A percentile compares a stretch with the other conserved stretches of the same genome.
Conservation (phyloP, 2,329 filamentous ascomycete genomes). For the Aspergillus chevalieri region DNA sequence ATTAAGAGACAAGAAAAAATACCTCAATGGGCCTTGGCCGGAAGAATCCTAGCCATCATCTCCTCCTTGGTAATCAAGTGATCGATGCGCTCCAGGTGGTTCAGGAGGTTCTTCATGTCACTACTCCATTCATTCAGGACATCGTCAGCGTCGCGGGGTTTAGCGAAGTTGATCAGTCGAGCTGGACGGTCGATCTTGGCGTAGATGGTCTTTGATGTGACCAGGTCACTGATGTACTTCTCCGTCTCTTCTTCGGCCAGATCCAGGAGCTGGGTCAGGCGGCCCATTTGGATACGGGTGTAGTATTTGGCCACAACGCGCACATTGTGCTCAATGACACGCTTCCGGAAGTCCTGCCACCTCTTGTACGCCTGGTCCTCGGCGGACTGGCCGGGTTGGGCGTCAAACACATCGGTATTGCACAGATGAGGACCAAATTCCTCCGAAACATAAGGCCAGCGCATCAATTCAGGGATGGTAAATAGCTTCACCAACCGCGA, state of each 20-base stretch:
- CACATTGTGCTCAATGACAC: slow-evolving; percentile 98
- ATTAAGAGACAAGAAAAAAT: not conserved
- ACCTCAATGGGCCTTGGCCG: slow-evolving; percentile 39
- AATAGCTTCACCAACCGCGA: slow-evolving; percentile 87
- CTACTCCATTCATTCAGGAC: slow-evolving; percentile 97
- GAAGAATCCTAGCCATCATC: slow-evolving; percentile 98
- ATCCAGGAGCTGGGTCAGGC: slow-evolving; percentile 84
- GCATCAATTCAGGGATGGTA: slow-evolving; percentile 93
- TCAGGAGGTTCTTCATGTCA: slow-evolving; percentile 91
- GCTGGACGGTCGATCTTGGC: slow-evolving; percentile 96
- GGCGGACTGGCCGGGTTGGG: slow-evolving; percentile 53
- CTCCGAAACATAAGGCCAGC: slow-evolving; percentile 89
- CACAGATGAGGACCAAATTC: slow-evolving; percentile 84
- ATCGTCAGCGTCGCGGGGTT: slow-evolving; percentile 90
- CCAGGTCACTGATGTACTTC: slow-evolving; percentile 96
- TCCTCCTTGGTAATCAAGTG: slow-evolving; percentile 99
- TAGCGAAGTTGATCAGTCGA: slow-evolving; percentile 85
- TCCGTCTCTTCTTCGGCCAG: slow-evolving; percentile 93
- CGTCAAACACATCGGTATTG: slow-evolving; percentile 82
- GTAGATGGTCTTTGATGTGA: slow-evolving; percentile 95
- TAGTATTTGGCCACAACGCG: slow-evolving; percentile 98
- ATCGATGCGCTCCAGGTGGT: slow-evolving; percentile 82
- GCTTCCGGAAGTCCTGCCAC: slow-evolving; percentile 94
- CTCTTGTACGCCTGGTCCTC: slow-evolving; percentile 78
- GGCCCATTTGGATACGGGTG: slow-evolving; percentile 88